Base-by-base conservation (phyloP, 768 basidiomycete species). In the Panellus pusillus region DNA sequence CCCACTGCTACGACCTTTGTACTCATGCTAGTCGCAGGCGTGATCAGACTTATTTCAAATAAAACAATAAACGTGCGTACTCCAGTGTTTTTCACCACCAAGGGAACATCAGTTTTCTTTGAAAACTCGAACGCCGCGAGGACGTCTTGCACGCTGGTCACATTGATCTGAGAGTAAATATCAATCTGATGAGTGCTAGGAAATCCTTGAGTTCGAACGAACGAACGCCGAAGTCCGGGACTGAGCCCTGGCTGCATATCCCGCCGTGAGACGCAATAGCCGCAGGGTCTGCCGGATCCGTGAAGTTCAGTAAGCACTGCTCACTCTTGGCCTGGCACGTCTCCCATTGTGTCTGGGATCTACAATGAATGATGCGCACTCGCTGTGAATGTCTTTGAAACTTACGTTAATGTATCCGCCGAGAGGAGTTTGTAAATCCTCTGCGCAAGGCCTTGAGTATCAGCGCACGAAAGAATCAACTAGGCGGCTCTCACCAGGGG, bases 51-150 rank as follows among this genome's bases (percentile, higher is more conserved):
- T 6, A 24, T 24, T 24, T 24, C 24, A 24, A 24, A n/a, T n/a
- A n/a, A 24, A 24, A 24, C 24, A 24, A 24, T 2, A 24, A 36
- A 5, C 8, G 43, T 57, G 40, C 62, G 24, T 46, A 62, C 64
- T 8, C 67, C 67, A 17, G 66, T 66, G 46, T 63, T 66, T 50
- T 67, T 67, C 29, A 68, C 58, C 6, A 59, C 60, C 7, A 68
- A 32, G 12, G 59, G 58, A 9, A 66, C 59, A 14, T 53, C 55
- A 11, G 61, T 62, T 11, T 35, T 13, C 6, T 47, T 52, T 8
- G 66, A 55, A 54, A 66, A 68, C 19, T 37, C 40, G 42, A 68
- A 67, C 2, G 66, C 67, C 6, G 60, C 54, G 18, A 49, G 45
- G n/a, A 66, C 60, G 39, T 68, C 66, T 35, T 35, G 11, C 7